Conservation (phyloP, 2,329 filamentous ascomycete genomes). For the Cladosporium velox region DNA sequence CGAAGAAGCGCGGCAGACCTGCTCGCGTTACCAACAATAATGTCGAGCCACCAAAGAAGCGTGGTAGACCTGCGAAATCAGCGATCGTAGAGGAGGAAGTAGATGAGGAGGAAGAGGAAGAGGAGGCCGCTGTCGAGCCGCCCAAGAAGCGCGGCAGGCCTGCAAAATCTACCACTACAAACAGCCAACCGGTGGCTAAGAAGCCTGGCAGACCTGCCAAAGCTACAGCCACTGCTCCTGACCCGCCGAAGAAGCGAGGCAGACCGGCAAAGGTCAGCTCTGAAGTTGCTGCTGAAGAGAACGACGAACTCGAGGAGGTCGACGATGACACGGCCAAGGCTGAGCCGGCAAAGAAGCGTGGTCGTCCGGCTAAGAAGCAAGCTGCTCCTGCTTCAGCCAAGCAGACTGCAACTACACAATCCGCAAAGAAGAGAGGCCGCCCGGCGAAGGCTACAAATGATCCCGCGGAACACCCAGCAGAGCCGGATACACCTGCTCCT, state of each 20-base stretch:
- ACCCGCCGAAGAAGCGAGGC: conserved; percentile 23
- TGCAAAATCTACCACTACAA: conserved; percentile 8
- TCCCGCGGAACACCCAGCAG: conserved; percentile 13
- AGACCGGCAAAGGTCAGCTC: conserved; percentile 21
- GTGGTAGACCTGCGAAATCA: conserved; percentile 22
- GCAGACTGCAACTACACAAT: conserved; percentile 17
- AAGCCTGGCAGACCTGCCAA: conserved; percentile 35
- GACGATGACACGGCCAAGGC: conserved; percentile 22
- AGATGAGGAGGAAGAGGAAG: neutral
- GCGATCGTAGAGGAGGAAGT: neutral
- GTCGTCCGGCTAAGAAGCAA: conserved; percentile 27
- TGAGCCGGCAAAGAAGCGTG: conserved; percentile 31
- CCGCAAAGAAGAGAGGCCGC: conserved; percentile 33
- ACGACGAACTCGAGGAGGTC: neutral
- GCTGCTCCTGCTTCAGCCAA: conserved; percentile 16
- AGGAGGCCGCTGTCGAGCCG: conserved; percentile 5
- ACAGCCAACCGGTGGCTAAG: conserved; percentile 23
- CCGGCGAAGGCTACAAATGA: conserved; percentile 23
- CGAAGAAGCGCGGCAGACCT: conserved; percentile 26
- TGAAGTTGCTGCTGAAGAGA: neutral
- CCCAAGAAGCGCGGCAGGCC: conserved; percentile 26
- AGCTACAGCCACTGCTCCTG: conserved; percentile 10
- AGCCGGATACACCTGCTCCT: conserved; percentile 14
- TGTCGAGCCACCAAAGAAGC: conserved; percentile 21
- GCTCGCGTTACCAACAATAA: conserved; percentile 12